Evolutionary conservation across 2,329 filamentous ascomycete species (phyloP), one percentile per base, ranked within the genome.

Genomic region (Neocucurbitaria cava): DNA sequence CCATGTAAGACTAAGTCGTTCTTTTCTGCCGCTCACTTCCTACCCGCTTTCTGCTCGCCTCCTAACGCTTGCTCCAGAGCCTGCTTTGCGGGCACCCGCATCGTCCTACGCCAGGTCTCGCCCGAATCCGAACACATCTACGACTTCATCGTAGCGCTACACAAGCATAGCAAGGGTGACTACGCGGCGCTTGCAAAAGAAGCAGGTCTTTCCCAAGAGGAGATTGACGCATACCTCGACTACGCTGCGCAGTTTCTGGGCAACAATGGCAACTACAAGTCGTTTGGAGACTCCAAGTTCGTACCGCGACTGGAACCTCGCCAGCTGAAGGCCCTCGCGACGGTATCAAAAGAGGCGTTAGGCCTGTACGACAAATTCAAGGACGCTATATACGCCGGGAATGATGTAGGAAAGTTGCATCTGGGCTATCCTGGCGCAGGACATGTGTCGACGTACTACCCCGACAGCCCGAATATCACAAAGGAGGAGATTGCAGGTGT

Each of bases 211-310:
- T 76, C 78, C 0, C 53, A 72, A 15, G 68, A 68, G 6, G 74
- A 75, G n/a, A 58, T 75, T 23, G 64, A 71, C n/a, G 70, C 68
- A 21, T 77, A 76, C 47, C 68, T 76, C 51, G 66, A 74, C 61
- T 77, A 76, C 49, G 56, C 74, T 2, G 73, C 74, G 7, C 74
- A 79, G 51, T 84, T 85, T 52, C 71, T 85, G 5, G 82, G 81
- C n/a, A 84, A 84, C 56, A 61, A 78, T 28, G 82, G 82, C 47
- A 84, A 84, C 69, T 84, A 80, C 74, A 82, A 81, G 62, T 79
- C 75, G 3, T 82, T 82, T 49, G 78, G 77, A 7, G 80, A 82
- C 66, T 78, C 77, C 53, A 83, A 83, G 66, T 81, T 82, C 68
- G 75, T 82, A 9, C 81, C 81, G n/a, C 75, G 79, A n/a, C 64